Conservation (phyloP, 2,329 filamentous ascomycete genomes). For the Nigrospora sphaerica region DNA sequence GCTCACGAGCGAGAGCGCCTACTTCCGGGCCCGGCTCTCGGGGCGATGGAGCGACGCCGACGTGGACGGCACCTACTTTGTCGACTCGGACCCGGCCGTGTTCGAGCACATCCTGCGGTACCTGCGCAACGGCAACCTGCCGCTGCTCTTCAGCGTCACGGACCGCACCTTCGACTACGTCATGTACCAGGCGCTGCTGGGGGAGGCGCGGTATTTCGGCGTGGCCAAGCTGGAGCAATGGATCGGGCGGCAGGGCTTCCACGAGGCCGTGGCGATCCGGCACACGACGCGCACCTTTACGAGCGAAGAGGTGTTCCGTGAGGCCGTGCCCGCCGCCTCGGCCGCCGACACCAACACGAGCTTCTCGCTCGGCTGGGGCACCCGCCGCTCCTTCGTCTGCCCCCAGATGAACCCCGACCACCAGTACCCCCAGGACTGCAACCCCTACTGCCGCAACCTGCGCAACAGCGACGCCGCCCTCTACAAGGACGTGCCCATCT, state of each 20-base stretch:
- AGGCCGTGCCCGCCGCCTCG: background rate
- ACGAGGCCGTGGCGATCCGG: slow-evolving; percentile 11
- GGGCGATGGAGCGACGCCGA: slow-evolving; percentile 12
- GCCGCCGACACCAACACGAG: background rate
- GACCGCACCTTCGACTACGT: slow-evolving; percentile 22
- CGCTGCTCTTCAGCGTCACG: slow-evolving; percentile 23
- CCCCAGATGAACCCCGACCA: slow-evolving; percentile 7
- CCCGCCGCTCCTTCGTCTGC: slow-evolving; percentile 33
- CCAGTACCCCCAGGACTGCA: no score
- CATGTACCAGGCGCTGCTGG: slow-evolving; percentile 22
- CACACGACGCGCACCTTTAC: background rate
- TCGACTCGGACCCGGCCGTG: slow-evolving; percentile 26
- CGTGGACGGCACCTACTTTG: slow-evolving; percentile 25
- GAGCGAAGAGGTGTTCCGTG: background rate
- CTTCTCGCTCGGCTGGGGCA: slow-evolving; percentile 9
- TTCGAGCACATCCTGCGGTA: slow-evolving; percentile 28
- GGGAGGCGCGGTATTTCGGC: slow-evolving; percentile 25
- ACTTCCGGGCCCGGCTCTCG: slow-evolving; percentile 16
- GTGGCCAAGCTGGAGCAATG: slow-evolving; percentile 20
- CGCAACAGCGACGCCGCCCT: no score
- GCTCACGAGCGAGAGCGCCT: slow-evolving; percentile 11
- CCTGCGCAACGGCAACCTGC: slow-evolving; percentile 21
- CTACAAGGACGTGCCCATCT: no score
- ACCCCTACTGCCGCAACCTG: no score
- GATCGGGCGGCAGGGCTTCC: slow-evolving; percentile 18